Evolutionary conservation across 148 eudicot genomes (phyloP).

Genomic region (Nepenthes mirabilis): DNA sequence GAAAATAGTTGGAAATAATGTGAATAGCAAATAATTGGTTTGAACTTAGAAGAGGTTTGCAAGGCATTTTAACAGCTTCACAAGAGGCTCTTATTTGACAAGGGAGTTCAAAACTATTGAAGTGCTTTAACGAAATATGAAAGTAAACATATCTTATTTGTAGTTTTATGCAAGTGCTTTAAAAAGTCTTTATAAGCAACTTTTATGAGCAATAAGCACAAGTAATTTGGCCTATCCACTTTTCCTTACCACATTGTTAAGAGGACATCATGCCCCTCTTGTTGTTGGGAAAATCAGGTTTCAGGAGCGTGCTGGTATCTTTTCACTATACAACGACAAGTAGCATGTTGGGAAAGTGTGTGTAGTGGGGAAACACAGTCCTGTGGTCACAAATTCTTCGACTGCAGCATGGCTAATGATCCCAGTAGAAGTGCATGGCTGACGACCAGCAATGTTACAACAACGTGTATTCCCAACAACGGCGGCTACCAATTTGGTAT

Average conservation of each 20-base stretch:
- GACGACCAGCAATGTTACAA: constrained; percentile 9
- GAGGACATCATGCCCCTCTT: neutral
- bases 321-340: constrained; percentile 16
- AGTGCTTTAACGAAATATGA: too few species aligned
- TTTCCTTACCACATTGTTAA: neutral
- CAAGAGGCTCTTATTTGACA: neutral
- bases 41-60: too few species aligned
- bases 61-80: neutral
- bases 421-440: constrained; percentile 5
- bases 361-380: constrained; percentile 5
- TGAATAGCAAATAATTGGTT: too few species aligned
- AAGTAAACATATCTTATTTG: too few species aligned
- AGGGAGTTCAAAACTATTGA: too few species aligned
- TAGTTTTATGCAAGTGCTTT: too few species aligned
- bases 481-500: constrained; percentile 20
- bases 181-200: too few species aligned
- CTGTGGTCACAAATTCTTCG: constrained; percentile 7
- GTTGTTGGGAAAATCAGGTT: neutral
- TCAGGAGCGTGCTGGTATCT: constrained; percentile 19
- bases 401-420: constrained; percentile 8
- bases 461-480: constrained; percentile 9
- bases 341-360: constrained; percentile 15
- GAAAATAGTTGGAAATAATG: too few species aligned
- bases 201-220: too few species aligned
- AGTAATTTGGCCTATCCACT: too few species aligned